phyloP scores from a whole-genome alignment of 108 stramenopile genomes.

The Pseudonitzschia delicatissima region DNA sequence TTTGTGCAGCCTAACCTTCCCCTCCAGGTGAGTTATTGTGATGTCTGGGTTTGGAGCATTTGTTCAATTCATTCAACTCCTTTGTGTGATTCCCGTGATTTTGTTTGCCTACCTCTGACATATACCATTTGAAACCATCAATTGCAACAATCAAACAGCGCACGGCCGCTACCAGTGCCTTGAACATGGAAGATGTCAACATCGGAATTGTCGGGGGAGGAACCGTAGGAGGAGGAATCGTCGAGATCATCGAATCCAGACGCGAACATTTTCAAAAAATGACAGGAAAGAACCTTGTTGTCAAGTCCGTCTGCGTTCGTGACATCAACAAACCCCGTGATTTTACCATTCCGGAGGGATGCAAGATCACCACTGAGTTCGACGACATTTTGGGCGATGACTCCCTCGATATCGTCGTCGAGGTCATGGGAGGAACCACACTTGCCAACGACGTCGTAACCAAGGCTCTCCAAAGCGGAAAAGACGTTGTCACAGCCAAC shows the following conservation, averaged over 20 bases:
- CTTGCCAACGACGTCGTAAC: conserved; percentile 88
- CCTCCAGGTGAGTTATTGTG: neutral
- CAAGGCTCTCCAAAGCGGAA: conserved; percentile 65
- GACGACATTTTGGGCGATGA: conserved; percentile 85
- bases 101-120: neutral
- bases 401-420: conserved; percentile 86
- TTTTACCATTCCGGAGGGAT: conserved; percentile 71
- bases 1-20: neutral
- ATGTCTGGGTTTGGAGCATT: neutral
- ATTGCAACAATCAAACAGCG: neutral
- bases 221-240: conserved; percentile 95
- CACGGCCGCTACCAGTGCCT: neutral
- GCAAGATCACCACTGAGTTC: conserved; percentile 68
- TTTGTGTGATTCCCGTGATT: neutral
- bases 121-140: neutral
- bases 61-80: too few species aligned
- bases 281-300: conserved; percentile 63
- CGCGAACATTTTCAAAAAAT: conserved; percentile 57
- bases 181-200: conserved; percentile 9
- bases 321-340: conserved; percentile 77
- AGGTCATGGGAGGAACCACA: conserved; percentile 94
- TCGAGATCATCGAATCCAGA: conserved; percentile 83
- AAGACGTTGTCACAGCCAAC: conserved; percentile 95
- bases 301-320: conserved; percentile 75
- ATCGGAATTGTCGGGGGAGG: conserved; percentile 92